Evolutionary conservation across 257 asterid species (phyloP).

Genomic region (Gentiana straminea): DNA sequence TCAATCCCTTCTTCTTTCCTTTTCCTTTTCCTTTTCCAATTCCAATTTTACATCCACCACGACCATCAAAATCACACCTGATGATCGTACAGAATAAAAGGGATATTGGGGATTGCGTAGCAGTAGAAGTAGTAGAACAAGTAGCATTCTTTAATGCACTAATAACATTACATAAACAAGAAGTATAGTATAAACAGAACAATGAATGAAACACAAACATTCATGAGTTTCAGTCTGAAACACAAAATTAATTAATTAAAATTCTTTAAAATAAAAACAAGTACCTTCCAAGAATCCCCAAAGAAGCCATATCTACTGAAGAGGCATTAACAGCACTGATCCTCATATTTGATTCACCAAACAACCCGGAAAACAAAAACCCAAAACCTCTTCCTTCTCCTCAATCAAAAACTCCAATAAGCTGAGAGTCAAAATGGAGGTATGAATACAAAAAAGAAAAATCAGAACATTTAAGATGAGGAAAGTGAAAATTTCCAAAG

Average conservation of each 20-base stretch:
- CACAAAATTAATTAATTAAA: conserved; percentile 5
- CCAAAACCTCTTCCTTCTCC: conserved; percentile 26
- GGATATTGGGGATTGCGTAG: conserved; percentile 54
- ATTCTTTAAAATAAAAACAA: conserved; percentile 9
- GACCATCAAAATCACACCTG: conserved; percentile 60
- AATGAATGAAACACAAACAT: conserved; percentile 6
- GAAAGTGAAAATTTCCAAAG: conserved; percentile 5
- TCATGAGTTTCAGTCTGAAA: conserved; percentile 11
- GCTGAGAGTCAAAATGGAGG: conserved; percentile 4
- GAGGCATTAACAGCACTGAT: conserved; percentile 20
- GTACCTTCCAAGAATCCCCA: conserved; percentile 47
- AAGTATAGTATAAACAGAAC: neutral
- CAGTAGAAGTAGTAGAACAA: conserved; percentile 22
- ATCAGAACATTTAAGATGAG: conserved; percentile 9
- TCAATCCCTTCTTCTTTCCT: conserved; percentile 24
- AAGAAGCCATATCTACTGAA: conserved; percentile 24
- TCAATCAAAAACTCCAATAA: conserved; percentile 5
- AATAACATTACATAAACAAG: conserved; percentile 26
- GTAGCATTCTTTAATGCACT: conserved; percentile 30
- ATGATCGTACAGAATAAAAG: conserved; percentile 53
- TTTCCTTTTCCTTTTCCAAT: conserved; percentile 22
- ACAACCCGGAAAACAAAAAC: conserved; percentile 35
- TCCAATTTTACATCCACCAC: conserved; percentile 50
- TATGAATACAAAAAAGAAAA: conserved; percentile 6
- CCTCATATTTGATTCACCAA: conserved; percentile 27